Evolutionary conservation across 78 protist species (phyloP).

Genomic region (Speleostelium caveatum): DNA sequence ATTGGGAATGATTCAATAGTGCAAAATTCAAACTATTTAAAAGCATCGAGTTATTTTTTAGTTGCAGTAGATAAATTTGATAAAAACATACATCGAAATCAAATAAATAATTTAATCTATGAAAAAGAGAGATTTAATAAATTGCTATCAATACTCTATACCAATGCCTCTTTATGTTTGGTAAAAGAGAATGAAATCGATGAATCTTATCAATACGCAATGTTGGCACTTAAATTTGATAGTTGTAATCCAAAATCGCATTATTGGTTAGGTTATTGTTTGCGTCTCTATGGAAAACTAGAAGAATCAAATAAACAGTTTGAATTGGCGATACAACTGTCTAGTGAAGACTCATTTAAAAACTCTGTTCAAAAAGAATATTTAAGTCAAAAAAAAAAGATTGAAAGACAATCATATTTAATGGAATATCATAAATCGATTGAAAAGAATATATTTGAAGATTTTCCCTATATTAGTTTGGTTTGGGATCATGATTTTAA

Average conservation of each 20-base stretch:
- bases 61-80: no score
- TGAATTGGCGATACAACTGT: not conserved
- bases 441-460: slow-evolving; percentile 6
- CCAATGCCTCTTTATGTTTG: slow-evolving; percentile 5
- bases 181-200: slow-evolving; percentile 3
- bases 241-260: slow-evolving; percentile 15
- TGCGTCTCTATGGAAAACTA: not conserved
- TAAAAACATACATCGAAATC: no score
- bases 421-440: not conserved
- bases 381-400: not conserved
- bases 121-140: no score
- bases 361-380: not conserved
- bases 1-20: no score
- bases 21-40: no score
- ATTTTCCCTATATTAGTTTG: slow-evolving; percentile 44
- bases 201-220: slow-evolving; percentile 11
- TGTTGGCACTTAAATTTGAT: not conserved
- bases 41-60: no score
- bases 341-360: not conserved
- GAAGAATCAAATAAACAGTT: not conserved
- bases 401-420: not conserved
- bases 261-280: slow-evolving; percentile 11
- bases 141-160: not conserved
- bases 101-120: no score
- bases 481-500: slow-evolving; percentile 23